phyloP scores from a whole-genome alignment of 1,284 basidiomycete genomes.

The Ganoderma sinense region DNA sequence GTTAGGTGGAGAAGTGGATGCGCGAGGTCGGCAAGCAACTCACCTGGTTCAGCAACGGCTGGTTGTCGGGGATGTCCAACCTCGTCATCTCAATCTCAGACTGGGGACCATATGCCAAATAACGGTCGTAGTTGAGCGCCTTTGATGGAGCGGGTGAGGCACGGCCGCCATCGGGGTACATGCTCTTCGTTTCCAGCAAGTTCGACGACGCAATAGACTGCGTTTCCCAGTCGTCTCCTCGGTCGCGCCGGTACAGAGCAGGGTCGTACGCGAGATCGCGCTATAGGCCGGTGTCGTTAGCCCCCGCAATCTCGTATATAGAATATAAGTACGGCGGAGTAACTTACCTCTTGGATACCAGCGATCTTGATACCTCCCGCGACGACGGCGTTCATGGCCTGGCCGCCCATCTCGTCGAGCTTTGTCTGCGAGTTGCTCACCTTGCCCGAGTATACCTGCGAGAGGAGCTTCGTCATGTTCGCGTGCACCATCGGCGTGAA shows the following conservation, averaged over 20 bases:
- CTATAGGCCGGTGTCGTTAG: constrained; percentile 39
- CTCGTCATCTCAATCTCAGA: constrained; percentile 64
- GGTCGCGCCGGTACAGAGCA: constrained; percentile 73
- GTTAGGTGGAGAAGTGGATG: constrained; percentile 2
- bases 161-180: constrained; percentile 51
- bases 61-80: constrained; percentile 54
- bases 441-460: constrained; percentile 79
- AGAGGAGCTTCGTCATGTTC: constrained; percentile 80
- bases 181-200: constrained; percentile 54
- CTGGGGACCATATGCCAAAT: constrained; percentile 54
- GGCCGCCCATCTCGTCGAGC: constrained; percentile 78
- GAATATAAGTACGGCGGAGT: background rate
- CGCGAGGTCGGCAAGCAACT: background rate
- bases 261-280: constrained; percentile 82
- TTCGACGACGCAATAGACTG: constrained; percentile 72
- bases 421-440: constrained; percentile 68
- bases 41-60: constrained; percentile 56
- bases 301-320: background rate
- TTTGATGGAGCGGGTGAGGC: constrained; percentile 52
- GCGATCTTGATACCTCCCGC: constrained; percentile 83
- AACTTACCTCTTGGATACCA: constrained; percentile 70
- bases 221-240: constrained; percentile 85
- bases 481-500: constrained; percentile 91
- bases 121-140: constrained; percentile 56
- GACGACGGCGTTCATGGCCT: constrained; percentile 73